Evolutionary conservation across 2,329 filamentous ascomycete species (phyloP).

Genomic region (Epichloe festucae): DNA sequence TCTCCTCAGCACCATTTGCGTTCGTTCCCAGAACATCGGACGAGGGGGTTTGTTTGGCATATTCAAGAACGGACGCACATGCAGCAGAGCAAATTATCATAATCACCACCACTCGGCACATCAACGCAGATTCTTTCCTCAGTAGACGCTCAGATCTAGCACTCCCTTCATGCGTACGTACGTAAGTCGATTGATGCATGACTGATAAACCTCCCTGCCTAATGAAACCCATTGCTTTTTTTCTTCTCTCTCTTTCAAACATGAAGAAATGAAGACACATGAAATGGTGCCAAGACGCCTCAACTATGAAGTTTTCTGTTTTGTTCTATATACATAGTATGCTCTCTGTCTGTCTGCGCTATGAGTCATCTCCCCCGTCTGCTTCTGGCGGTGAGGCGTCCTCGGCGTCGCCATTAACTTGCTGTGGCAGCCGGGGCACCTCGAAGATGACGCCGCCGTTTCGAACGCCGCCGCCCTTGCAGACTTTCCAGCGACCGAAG

Average conservation of each 20-base stretch:
- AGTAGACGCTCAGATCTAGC: too few relatives aligned
- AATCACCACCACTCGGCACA: too few relatives aligned
- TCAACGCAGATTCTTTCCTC: too few relatives aligned
- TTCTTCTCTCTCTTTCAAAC: neutral
- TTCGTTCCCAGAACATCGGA: too few relatives aligned
- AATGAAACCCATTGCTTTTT: neutral
- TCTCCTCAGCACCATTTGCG: neutral
- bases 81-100: neutral
- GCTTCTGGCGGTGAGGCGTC: constrained; percentile 4
- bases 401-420: constrained; percentile 21
- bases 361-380: constrained; percentile 12
- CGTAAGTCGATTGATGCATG: neutral
- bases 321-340: neutral
- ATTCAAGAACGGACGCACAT: neutral
- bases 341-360: neutral
- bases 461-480: constrained; percentile 43
- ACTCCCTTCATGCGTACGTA: neutral
- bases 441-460: constrained; percentile 88
- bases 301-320: neutral
- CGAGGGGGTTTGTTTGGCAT: too few relatives aligned
- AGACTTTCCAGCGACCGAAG: constrained; percentile 67
- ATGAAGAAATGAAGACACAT: neutral
- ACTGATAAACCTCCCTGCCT: too few relatives aligned
- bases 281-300: neutral
- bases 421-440: constrained; percentile 39